Percentiles rank a stretch among this genome's conserved stretches.
Evolutionary conservation across 345 rosid genomes (phyloP).

Genomic region (Citrus cavaleriei): DNA sequence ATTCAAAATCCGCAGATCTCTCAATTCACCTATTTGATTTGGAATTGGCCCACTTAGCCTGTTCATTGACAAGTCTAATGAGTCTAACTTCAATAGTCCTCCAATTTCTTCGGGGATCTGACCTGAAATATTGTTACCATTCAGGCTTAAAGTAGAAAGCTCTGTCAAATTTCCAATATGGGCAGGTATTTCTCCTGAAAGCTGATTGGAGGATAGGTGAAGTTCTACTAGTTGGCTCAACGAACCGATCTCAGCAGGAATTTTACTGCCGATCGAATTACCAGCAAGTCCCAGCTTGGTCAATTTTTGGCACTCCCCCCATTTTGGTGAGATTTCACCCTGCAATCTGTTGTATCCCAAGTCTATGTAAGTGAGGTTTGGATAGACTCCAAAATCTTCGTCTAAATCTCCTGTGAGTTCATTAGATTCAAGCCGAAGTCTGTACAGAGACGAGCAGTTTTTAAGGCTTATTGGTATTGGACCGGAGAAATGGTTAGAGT

Average conservation of each 20-base stretch:
- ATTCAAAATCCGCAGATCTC: constrained; percentile 1
- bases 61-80: constrained; percentile 25
- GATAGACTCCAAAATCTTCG: constrained; percentile 25
- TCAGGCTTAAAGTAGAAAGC: constrained; percentile 10
- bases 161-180: constrained; percentile 18
- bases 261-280: constrained; percentile 18
- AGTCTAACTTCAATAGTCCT: neutral
- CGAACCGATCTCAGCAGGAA: constrained; percentile 19
- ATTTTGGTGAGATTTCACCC: constrained; percentile 26
- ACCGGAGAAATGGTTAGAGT: constrained; percentile 22
- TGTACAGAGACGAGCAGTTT: constrained; percentile 17
- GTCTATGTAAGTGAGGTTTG: constrained; percentile 29
- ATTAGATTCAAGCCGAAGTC: constrained; percentile 29
- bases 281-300: constrained; percentile 8
- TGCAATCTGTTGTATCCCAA: constrained; percentile 26
- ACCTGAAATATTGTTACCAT: constrained; percentile 21
- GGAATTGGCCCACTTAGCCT: constrained; percentile 30
- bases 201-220: constrained; percentile 21
- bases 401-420: constrained; percentile 22
- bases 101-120: constrained; percentile 16
- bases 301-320: constrained; percentile 27
- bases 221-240: constrained; percentile 14
- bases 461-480: constrained; percentile 25
- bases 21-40: constrained; percentile 16
- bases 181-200: constrained; percentile 20